Percentiles rank a stretch among this genome's conserved stretches.
These are phyloP conservation scores for Hygrophila difformis DNA, from an alignment of 257 asterid species.

Conservation along the genomic window DNA sequence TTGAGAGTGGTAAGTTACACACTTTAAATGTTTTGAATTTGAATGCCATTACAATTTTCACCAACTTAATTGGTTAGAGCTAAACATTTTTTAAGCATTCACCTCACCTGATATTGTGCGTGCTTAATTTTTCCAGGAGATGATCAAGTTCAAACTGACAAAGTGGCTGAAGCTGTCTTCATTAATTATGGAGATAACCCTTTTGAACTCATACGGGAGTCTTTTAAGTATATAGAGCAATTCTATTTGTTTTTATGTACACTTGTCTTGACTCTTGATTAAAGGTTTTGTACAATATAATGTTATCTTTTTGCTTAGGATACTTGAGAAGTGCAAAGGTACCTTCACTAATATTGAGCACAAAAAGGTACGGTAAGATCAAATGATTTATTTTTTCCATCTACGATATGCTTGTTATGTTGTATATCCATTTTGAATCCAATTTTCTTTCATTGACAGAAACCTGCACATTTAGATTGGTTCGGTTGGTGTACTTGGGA, in stretches of 20 bases:
- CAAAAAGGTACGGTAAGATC: neutral
- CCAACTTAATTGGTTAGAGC: no score
- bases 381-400: neutral
- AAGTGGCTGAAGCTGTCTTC: slow-evolving; percentile 24
- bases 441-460: slow-evolving; percentile 6
- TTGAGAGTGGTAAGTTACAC: slow-evolving; percentile 46
- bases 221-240: slow-evolving; percentile 20
- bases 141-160: slow-evolving; percentile 19
- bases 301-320: neutral
- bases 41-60: no score
- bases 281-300: no score
- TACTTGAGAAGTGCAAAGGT: neutral
- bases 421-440: neutral
- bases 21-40: no score
- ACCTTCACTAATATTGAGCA: neutral
- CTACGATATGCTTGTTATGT: neutral
- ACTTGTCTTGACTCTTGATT: no score
- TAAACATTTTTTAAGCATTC: no score
- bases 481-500: slow-evolving; percentile 48
- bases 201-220: slow-evolving; percentile 30
- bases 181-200: slow-evolving; percentile 33
- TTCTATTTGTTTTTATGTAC: neutral
- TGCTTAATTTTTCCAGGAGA: slow-evolving; percentile 26
- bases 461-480: slow-evolving; percentile 37
- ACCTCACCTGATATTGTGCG: no score